Evolutionary conservation across 108 stramenopile genomes (phyloP), one percentile per base, ranked within the genome.

Genomic region (Skeletonema tropicum): DNA sequence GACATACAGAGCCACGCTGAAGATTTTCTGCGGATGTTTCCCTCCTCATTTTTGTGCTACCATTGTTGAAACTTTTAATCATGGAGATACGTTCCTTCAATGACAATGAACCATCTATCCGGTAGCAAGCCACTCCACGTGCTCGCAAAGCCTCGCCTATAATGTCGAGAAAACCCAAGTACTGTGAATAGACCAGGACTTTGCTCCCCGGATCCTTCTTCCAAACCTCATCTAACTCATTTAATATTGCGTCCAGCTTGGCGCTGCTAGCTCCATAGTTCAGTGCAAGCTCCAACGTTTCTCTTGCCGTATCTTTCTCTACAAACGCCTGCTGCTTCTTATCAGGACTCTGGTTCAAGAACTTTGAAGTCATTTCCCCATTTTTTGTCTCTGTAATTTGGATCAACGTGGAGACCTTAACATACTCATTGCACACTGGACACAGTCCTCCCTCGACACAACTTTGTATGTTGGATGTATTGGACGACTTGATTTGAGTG

Each of bases 121-220:
- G 86, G 71, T 58, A 80, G 70, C 62, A 87, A 1, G 79, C 60
- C 17, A 95, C 85, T 10, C 69, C 68, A 7, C 67, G 57, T 2
- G 62, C 76, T 10, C 61, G 21, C 21, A 93, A 75, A 29, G 79
- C 58, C 23, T 61, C 45, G 42, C 86, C 80, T 45, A 92, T 59
- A 31, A 95, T 61, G 68, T 93, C 92, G 9, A 95, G 70, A 67
- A 95, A 92, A 15, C 94, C 92, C 6, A 95, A 78, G 64, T 87
- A 95, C 62, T 95, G 94, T 13, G 88, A 89, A 75, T 92, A 95
- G 19, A 93, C 77, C 38, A 95, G 74, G 0, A 92, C 87, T 71
- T 95, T 95, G 15, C 87, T 85, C 0, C 94, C 86, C 21, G 88
- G 87, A 57, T 92, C 87, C 30, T 82, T 48, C 59, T 58, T 64